Percentiles rank a stretch among this genome's conserved stretches.
Conservation (phyloP, 2,329 filamentous ascomycete species). For the Aureobasidium melanogenum region DNA sequence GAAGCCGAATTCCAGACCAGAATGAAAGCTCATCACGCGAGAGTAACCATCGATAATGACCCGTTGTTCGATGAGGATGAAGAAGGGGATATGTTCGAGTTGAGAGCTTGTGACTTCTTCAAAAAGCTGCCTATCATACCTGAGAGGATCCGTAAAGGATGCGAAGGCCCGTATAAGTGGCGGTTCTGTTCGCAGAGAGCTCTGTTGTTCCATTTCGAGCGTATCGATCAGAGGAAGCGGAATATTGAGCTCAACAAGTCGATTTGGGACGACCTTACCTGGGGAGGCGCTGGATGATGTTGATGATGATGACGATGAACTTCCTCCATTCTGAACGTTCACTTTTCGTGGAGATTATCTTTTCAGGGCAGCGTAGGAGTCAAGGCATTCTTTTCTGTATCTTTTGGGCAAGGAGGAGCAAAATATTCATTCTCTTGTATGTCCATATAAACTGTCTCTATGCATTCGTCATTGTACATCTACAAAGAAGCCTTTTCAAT, state of each 20-base stretch:
- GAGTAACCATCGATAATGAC: neutral
- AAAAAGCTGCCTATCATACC: neutral
- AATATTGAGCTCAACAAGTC: neutral
- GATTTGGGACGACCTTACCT: too few relatives aligned
- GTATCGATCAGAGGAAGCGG: too few relatives aligned
- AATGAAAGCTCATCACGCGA: neutral
- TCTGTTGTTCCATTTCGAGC: neutral
- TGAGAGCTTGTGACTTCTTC: neutral
- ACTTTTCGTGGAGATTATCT: neutral
- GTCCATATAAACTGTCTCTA: neutral
- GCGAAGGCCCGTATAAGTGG: too few relatives aligned
- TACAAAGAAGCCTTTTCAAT: slow-evolving; percentile 25
- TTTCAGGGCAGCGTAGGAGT: neutral
- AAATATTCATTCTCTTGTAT: neutral
- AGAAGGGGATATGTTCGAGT: neutral
- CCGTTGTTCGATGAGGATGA: neutral
- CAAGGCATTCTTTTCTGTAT: neutral
- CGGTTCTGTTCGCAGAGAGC: too few relatives aligned
- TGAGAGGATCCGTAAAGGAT: neutral
- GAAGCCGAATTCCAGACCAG: neutral
- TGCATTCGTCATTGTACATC: neutral
- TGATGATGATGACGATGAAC: neutral
- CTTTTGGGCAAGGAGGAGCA: neutral
- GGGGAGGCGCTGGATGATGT: too few relatives aligned
- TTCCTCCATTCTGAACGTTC: neutral